These are phyloP conservation scores for Celoporthe dispersa DNA, from an alignment of 2,329 filamentous ascomycete genomes.

Conservation along the genomic window DNA sequence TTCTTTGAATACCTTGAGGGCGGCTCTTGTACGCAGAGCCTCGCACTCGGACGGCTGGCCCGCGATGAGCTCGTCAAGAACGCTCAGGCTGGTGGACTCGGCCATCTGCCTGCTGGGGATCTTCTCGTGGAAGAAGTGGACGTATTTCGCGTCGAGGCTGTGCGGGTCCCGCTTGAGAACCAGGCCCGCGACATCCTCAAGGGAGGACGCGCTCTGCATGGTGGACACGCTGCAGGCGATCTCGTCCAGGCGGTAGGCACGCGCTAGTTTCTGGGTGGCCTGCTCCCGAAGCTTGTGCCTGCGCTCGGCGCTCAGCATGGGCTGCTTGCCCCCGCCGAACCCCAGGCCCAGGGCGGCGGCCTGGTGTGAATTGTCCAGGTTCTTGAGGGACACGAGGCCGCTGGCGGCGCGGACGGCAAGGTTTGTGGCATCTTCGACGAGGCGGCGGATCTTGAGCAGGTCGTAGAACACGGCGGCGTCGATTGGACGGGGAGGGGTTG, in stretches of 20 bases:
- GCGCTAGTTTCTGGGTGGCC: slow-evolving; percentile 75
- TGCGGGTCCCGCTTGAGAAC: slow-evolving; percentile 72
- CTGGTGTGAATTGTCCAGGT: slow-evolving; percentile 59
- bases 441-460: slow-evolving; percentile 77
- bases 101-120: slow-evolving; percentile 76
- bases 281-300: slow-evolving; percentile 81
- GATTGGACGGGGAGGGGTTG: slow-evolving; percentile 76
- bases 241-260: slow-evolving; percentile 81
- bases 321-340: slow-evolving; percentile 58
- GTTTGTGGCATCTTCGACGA: slow-evolving; percentile 80
- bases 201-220: slow-evolving; percentile 78
- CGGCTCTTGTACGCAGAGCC: slow-evolving; percentile 72
- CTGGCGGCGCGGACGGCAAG: slow-evolving; percentile 78
- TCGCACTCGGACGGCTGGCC: slow-evolving; percentile 67
- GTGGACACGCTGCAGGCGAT: slow-evolving; percentile 81
- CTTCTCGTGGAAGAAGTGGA: slow-evolving; percentile 94
- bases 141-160: slow-evolving; percentile 78
- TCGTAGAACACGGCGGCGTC: slow-evolving; percentile 84
- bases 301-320: slow-evolving; percentile 74
- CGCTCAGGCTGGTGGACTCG: slow-evolving; percentile 69
- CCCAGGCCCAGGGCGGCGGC: slow-evolving; percentile 54
- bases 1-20: slow-evolving; percentile 75
- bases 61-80: slow-evolving; percentile 70
- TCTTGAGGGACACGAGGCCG: slow-evolving; percentile 67
- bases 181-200: slow-evolving; percentile 75